phyloP scores from a whole-genome alignment of 169 alveolate genomes.

The Theileria annulata region DNA sequence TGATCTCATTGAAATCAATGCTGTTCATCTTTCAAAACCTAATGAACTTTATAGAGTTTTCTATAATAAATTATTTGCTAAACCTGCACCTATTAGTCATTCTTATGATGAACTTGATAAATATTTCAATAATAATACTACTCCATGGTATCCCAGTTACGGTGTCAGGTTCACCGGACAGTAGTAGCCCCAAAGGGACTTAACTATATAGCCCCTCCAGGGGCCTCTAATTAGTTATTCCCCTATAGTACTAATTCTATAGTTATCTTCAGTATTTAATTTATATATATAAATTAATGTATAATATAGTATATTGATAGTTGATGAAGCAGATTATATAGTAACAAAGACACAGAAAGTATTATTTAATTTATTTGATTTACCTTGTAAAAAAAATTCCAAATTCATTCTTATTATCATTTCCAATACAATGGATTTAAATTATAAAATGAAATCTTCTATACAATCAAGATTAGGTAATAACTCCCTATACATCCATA shows the following conservation, averaged over 20 bases:
- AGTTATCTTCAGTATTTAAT: no score
- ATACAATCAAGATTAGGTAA: slow-evolving; percentile 74
- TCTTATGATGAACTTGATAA: slow-evolving; percentile 46
- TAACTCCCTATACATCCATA: no score
- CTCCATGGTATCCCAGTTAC: slow-evolving; percentile 48
- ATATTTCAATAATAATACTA: slow-evolving; percentile 41
- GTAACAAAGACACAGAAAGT: slow-evolving; percentile 79
- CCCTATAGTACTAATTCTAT: no score
- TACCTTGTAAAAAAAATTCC: slow-evolving; percentile 80
- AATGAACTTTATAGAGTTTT: slow-evolving; percentile 73
- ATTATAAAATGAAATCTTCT: slow-evolving; percentile 76
- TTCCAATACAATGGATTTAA: slow-evolving; percentile 85
- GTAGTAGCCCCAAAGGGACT: no score
- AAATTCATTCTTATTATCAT: slow-evolving; percentile 80
- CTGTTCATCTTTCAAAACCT: slow-evolving; percentile 73
- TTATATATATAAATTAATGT: no score
- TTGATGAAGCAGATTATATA: slow-evolving; percentile 79
- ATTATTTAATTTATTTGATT: slow-evolving; percentile 83
- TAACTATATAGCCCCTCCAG: no score
- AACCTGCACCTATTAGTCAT: slow-evolving; percentile 25
- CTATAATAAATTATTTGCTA: slow-evolving; percentile 52
- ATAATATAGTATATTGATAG: slow-evolving; percentile 52
- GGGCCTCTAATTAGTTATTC: no score
- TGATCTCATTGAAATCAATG: slow-evolving; percentile 74
- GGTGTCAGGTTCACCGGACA: no score